A percentile compares a stretch with the other conserved stretches of the same genome.
phyloP scores from a whole-genome alignment of 441 rosid species.

The Lepidium campestre region DNA sequence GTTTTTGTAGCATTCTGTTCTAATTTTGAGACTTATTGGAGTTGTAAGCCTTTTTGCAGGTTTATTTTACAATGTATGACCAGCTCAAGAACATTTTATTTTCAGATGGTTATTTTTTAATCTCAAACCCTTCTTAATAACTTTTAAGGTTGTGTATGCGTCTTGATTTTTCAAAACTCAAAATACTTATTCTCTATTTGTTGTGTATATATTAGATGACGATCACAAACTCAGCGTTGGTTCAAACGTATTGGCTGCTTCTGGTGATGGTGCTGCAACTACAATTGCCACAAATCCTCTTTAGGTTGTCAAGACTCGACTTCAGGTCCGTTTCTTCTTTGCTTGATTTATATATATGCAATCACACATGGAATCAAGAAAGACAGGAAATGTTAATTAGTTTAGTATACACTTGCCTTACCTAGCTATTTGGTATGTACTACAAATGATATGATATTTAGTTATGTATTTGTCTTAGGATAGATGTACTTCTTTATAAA shows the following conservation, averaged over 20 bases:
- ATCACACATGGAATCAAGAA: background rate
- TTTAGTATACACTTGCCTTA: background rate
- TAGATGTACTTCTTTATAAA: no score
- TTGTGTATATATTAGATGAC: conserved; percentile 29
- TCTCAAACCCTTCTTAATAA: background rate
- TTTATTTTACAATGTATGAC: conserved; percentile 55
- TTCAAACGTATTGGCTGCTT: conserved; percentile 60
- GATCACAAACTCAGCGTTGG: conserved; percentile 48
- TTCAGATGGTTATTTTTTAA: conserved; percentile 34
- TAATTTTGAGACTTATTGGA: background rate
- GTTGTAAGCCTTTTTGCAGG: conserved; percentile 28
- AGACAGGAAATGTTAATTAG: background rate
- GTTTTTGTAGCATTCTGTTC: background rate
- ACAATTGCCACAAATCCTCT: conserved; percentile 59
- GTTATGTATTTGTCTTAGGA: no score
- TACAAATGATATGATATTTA: background rate
- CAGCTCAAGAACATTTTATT: conserved; percentile 45
- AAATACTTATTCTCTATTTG: background rate
- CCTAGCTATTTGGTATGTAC: background rate
- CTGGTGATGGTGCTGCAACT: conserved; percentile 72
- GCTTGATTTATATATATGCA: background rate
- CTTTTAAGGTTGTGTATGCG: background rate
- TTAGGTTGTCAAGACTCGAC: conserved; percentile 76
- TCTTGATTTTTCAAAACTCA: background rate
- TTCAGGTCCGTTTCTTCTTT: conserved; percentile 38